Evolutionary conservation across 306 rosid species (phyloP), one percentile per base, ranked within the genome.

Genomic region (Fagus sylvatica): DNA sequence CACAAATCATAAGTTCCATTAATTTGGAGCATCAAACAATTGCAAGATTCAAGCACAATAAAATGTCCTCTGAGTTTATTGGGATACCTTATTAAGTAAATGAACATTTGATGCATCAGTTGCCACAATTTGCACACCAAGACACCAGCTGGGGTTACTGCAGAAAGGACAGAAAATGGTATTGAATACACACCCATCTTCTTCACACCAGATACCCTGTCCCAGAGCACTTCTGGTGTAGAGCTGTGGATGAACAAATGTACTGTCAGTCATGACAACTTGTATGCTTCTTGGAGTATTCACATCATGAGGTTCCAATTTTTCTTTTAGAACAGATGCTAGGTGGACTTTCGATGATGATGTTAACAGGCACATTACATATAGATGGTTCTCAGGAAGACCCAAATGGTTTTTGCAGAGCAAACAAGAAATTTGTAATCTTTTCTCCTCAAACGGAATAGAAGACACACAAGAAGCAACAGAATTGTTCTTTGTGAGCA

Each of bases 111-210:
- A 84, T 77, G 88, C 81, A 84, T 92, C 65, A 54, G 95, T 85
- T 56, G 98, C 98, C 90, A 92, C 54, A 79, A 90, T 74, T 84
- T 87, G 92, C 74, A 90, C 94, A 33, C 98, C 98, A 66, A 94
- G 87, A 77, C 84, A 85, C 74, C 83, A 89, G 80, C 69, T 57
- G 65, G 72, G 43, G 34, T 67, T 82, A 70, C 64, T 68, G 85
- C 98, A 94, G 88, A 89, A 92, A 80, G 97, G 97, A 77, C 98
- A 94, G 79, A 87, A 83, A 67, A 92, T 72, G 67, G 85, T 53
- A 59, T 85, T 85, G 84, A 85, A 92, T 75, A 94, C 98, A 66
- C 95, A 92, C 46, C 98, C 98, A 79, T 92, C 98, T 81, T 90
- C 91, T 70, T 76, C 85, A 78, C 91, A 87, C 98, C 98, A 94